phyloP scores from a whole-genome alignment of 306 rosid genomes.

The Quercus suber region DNA sequence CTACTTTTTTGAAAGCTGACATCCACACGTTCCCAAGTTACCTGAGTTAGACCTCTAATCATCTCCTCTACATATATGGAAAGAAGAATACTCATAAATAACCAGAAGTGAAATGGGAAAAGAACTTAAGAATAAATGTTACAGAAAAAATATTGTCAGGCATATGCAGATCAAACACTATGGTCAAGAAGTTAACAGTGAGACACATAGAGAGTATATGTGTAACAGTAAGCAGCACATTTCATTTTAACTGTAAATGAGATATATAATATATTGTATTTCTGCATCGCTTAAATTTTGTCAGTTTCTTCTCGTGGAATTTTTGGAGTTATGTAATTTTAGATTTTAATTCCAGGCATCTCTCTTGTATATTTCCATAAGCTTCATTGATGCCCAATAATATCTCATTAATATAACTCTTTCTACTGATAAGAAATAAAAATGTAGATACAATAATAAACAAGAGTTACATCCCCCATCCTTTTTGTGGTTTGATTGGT shows the following conservation, averaged over 20 bases:
- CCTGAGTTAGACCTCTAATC: conserved; percentile 86
- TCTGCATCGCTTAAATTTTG: not conserved
- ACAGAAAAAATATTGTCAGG: not conserved
- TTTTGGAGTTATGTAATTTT: not conserved
- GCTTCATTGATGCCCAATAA: not conserved
- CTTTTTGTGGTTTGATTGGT: not conserved
- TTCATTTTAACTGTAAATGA: not conserved
- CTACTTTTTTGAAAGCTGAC: conserved; percentile 84
- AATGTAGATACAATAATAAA: no score
- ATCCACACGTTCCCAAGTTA: conserved; percentile 94
- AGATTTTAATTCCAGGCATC: not conserved
- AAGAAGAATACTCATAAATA: conserved; percentile 16
- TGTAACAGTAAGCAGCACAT: conserved; percentile 6
- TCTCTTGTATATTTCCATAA: not conserved
- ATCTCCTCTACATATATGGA: conserved; percentile 58
- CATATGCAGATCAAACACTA: conserved; percentile 15
- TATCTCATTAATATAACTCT: not conserved
- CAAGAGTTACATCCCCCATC: not conserved
- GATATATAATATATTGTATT: not conserved
- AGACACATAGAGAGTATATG: not conserved
- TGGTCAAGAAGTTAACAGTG: conserved; percentile 1
- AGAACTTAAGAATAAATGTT: not conserved
- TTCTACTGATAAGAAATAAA: not conserved
- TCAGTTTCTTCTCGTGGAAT: not conserved
- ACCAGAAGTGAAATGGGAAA: conserved; percentile 9